phyloP scores from a whole-genome alignment of 2,329 filamentous ascomycete genomes.

The Sclerotinia subarctica region DNA sequence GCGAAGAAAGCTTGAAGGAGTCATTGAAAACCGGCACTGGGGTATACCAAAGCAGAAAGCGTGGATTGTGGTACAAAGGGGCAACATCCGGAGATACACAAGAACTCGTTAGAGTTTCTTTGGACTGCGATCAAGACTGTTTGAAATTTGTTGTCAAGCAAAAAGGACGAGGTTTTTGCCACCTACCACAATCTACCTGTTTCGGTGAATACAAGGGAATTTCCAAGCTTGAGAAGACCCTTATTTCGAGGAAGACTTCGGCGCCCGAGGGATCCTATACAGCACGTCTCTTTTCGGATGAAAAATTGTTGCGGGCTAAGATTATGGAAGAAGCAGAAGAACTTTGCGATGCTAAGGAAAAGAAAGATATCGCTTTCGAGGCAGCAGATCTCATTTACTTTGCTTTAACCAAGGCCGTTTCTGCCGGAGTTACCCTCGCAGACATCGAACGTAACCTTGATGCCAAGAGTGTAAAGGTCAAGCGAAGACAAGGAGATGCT shows the following conservation, averaged over 20 bases:
- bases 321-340: slow-evolving; percentile 99
- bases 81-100: slow-evolving; percentile 92
- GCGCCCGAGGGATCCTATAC: slow-evolving; percentile 92
- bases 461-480: slow-evolving; percentile 92
- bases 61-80: slow-evolving; percentile 95
- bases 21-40: slow-evolving; percentile 74
- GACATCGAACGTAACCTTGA: slow-evolving; percentile 93
- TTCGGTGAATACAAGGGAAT: slow-evolving; percentile 84
- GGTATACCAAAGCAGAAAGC: slow-evolving; percentile 94
- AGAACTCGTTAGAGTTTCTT: slow-evolving; percentile 75
- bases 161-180: slow-evolving; percentile 86
- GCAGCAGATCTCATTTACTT: slow-evolving; percentile 96
- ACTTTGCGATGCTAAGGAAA: slow-evolving; percentile 79
- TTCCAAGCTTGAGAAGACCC: slow-evolving; percentile 79
- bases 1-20: slow-evolving; percentile 82
- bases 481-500: slow-evolving; percentile 86
- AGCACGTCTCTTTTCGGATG: slow-evolving; percentile 84
- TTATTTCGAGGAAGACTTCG: slow-evolving; percentile 74
- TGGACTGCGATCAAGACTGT: slow-evolving; percentile 94
- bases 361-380: slow-evolving; percentile 86
- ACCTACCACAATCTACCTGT: slow-evolving; percentile 87
- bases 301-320: slow-evolving; percentile 86
- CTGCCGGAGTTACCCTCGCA: slow-evolving; percentile 77
- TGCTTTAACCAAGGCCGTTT: slow-evolving; percentile 82
- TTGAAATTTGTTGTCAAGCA: slow-evolving; percentile 87